Evolutionary conservation across 129 eudicot genomes (phyloP).

Genomic region (Chrysanthemum seticuspe): DNA sequence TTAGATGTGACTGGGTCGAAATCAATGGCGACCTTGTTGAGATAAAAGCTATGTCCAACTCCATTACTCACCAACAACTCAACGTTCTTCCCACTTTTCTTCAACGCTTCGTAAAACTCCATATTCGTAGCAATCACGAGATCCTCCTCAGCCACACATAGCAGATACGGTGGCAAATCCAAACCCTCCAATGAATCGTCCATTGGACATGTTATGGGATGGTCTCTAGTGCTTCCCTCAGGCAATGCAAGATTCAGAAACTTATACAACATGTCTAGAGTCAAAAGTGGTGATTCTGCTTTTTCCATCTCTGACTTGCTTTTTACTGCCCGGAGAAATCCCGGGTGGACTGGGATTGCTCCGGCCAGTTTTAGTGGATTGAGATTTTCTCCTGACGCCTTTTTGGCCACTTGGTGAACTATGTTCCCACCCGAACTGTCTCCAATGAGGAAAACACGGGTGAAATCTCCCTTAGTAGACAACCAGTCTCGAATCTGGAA

Average conservation of each 20-base stretch:
- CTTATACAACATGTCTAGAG: slow-evolving; percentile 84
- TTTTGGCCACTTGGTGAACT: slow-evolving; percentile 66
- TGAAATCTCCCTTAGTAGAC: slow-evolving; percentile 42
- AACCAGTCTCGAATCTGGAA: slow-evolving; percentile 23
- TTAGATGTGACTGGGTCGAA: slow-evolving; percentile 42
- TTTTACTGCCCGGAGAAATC: slow-evolving; percentile 25
- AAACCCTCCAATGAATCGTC: slow-evolving; percentile 37
- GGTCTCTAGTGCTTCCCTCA: slow-evolving; percentile 63
- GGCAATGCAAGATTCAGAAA: slow-evolving; percentile 62
- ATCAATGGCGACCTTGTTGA: slow-evolving; percentile 71
- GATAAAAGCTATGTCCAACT: slow-evolving; percentile 73
- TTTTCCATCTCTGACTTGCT: slow-evolving; percentile 33
- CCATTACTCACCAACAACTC: slow-evolving; percentile 53
- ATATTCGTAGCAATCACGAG: slow-evolving; percentile 53
- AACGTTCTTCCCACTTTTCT: slow-evolving; percentile 49
- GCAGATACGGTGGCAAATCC: slow-evolving; percentile 55
- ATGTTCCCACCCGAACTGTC: slow-evolving; percentile 86
- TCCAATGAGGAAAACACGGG: slow-evolving; percentile 67
- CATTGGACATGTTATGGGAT: slow-evolving; percentile 83
- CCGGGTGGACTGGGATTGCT: slow-evolving; percentile 76
- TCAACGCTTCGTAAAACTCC: slow-evolving; percentile 75
- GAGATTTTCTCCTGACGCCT: slow-evolving; percentile 41
- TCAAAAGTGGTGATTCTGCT: slow-evolving; percentile 63
- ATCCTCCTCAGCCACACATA: slow-evolving; percentile 76
- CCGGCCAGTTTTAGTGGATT: slow-evolving; percentile 53